Base-by-base conservation (phyloP, 352 stramenopile species). In the Paralagenidium karlingii region DNA sequence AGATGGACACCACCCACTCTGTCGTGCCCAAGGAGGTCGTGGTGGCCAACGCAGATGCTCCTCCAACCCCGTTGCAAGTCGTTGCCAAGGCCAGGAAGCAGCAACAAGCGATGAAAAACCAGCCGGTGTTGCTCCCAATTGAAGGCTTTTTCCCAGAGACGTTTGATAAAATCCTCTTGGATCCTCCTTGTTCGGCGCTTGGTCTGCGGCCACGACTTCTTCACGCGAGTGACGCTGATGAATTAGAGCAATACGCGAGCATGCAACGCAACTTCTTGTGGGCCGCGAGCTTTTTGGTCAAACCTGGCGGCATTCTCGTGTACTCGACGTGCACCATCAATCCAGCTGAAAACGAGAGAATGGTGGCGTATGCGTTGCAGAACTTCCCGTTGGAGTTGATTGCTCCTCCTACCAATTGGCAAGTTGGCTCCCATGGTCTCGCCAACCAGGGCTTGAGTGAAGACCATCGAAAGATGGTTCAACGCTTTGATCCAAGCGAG, bases 321-420 rank as follows among this genome's bases (percentile, higher is more conserved):
- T 98, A 97, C 55, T 96, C 78, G 22, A 98, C 92, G 12, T 98
- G 92, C 43, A 97, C 90, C 0, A 93, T 97, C 38, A 93, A 96
- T 49, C 65, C 79, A 2, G 58, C 64, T 25, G 90, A 97, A 52
- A 97, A 97, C 46, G 88, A 97, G 51, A 56, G 76, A 34, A 96
- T 96, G 68, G 86, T 97, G 21, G 54, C 53, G 2, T 78, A 94
- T 51, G 85, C 92, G 21, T 60, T 97, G 6, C 53, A 85, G 33
- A 69, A 84, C 11, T 94, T 94, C 51, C 70, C 79, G 6, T 50
- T 97, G 33, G 47, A 82, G 34, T 63, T 97, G 4, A 36, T 36
- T 36, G 3, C 3, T 16, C 30, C 30, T 7, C 22, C 22, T 36
- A 20, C 19, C 16, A 36, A 36, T 36, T 64, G 57, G 16, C 63